Evolutionary conservation across 2,329 filamentous ascomycete genomes (phyloP).

Genomic region (Exophiala alcalophila): DNA sequence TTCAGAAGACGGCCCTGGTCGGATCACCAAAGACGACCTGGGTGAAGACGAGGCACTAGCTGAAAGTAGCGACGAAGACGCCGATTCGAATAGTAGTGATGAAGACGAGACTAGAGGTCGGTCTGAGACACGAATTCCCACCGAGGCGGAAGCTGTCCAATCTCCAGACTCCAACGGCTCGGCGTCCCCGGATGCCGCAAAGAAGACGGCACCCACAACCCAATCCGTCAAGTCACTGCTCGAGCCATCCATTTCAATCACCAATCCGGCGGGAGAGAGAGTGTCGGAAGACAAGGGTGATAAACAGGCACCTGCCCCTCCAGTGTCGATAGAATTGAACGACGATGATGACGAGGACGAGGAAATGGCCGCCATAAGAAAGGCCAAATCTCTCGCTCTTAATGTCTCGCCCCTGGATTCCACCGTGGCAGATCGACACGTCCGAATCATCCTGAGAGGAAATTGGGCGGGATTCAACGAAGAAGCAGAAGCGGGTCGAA

Average conservation of each 20-base stretch:
- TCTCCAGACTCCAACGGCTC: slow-evolving; percentile 15
- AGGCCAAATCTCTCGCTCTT: slow-evolving; percentile 79
- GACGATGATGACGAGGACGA: slow-evolving; percentile 55
- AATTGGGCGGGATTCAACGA: slow-evolving; percentile 66
- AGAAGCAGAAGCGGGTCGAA: slow-evolving; percentile 73
- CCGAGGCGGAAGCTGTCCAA: slow-evolving; percentile 35
- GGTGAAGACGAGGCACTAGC: slow-evolving; percentile 57
- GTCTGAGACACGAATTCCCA: slow-evolving; percentile 40
- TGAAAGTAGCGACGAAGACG: slow-evolving; percentile 37
- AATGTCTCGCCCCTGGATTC: slow-evolving; percentile 73
- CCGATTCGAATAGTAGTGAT: slow-evolving; percentile 28
- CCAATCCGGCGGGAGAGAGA: slow-evolving; percentile 25
- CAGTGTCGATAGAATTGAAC: slow-evolving; percentile 13
- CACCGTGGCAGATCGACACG: slow-evolving; percentile 73
- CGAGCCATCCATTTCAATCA: slow-evolving; percentile 33
- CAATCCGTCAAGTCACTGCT: slow-evolving; percentile 28
- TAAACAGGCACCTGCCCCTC: slow-evolving; percentile 36
- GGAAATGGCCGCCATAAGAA: slow-evolving; percentile 79
- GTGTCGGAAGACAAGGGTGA: slow-evolving; percentile 39
- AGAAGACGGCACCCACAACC: slow-evolving; percentile 15
- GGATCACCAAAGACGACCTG: slow-evolving; percentile 65
- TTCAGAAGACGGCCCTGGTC: slow-evolving; percentile 50
- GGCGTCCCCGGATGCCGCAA: slow-evolving; percentile 13
- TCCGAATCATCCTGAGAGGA: slow-evolving; percentile 86
- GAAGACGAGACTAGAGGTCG: slow-evolving; percentile 37